These are phyloP conservation scores for Pezicula rhizophila DNA, from an alignment of 2,329 filamentous ascomycete genomes.

Conservation along the genomic window DNA sequence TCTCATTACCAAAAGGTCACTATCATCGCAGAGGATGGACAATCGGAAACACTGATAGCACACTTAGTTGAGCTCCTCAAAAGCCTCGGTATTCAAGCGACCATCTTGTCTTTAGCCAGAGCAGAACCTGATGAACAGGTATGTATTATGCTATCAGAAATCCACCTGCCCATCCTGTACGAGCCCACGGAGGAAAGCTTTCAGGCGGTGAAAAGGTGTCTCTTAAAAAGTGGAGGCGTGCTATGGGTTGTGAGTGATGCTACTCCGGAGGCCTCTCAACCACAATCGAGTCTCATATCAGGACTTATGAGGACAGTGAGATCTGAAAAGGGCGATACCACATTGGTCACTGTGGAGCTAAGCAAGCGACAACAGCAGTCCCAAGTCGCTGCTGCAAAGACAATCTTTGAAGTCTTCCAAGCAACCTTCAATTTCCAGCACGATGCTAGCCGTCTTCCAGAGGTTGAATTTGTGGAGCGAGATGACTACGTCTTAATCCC, in stretches of 20 bases:
- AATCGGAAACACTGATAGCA: no score
- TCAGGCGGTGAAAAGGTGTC: background rate
- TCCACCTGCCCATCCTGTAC: background rate
- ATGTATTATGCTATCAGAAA: background rate
- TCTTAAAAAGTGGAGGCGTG: background rate
- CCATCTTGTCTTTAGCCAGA: no score
- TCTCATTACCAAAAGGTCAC: no score
- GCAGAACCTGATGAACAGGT: no score
- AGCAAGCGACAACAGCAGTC: no score
- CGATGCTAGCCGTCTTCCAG: no score
- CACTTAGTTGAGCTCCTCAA: no score
- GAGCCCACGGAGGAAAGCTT: background rate
- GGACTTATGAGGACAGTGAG: conserved; percentile 21
- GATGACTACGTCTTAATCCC: background rate
- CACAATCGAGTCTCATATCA: conserved; percentile 15
- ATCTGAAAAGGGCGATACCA: conserved; percentile 19
- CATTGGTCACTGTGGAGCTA: no score
- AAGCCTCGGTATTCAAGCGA: no score
- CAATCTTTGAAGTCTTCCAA: background rate
- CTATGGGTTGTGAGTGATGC: conserved; percentile 13
- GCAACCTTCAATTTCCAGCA: no score
- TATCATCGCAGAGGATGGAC: no score
- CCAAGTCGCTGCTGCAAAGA: no score
- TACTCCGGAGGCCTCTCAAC: conserved; percentile 15
- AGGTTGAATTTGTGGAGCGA: background rate